These are phyloP conservation scores for Xylariaceae sp. DNA, from an alignment of 2,329 filamentous ascomycete genomes.

Conservation along the genomic window DNA sequence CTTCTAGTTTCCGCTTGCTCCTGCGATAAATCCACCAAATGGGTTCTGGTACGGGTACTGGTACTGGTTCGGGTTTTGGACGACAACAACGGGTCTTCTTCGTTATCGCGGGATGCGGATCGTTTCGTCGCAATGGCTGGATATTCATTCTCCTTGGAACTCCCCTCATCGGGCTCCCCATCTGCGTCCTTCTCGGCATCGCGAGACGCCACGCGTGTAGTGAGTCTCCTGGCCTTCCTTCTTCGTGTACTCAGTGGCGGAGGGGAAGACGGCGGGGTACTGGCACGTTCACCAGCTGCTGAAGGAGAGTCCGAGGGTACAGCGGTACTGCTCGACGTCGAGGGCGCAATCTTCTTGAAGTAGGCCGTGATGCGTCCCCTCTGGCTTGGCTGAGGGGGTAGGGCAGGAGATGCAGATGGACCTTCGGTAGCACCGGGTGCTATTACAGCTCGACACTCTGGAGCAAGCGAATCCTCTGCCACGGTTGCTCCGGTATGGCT, in stretches of 20 bases:
- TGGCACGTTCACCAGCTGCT: constrained; percentile 9
- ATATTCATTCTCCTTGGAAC: background rate
- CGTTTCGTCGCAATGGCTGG: too few species aligned
- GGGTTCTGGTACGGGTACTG: too few species aligned
- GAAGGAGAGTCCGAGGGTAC: constrained; percentile 12
- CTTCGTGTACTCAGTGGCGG: constrained; percentile 7
- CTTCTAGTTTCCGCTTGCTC: too few species aligned
- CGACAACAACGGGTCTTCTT: background rate
- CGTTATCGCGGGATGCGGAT: background rate
- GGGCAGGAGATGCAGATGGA: background rate
- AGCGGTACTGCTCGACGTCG: constrained; percentile 9
- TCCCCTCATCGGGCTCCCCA: constrained; percentile 5
- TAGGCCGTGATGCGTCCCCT: constrained; percentile 25
- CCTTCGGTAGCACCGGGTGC: too few species aligned
- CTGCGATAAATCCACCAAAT: too few species aligned
- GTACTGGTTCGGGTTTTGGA: too few species aligned
- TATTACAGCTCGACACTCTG: too few species aligned
- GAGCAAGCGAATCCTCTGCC: too few species aligned
- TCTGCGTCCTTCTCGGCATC: constrained; percentile 6
- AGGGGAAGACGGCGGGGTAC: constrained; percentile 26
- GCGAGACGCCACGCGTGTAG: constrained; percentile 18
- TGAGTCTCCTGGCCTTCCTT: constrained; percentile 26
- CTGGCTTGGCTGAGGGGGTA: constrained; percentile 9
- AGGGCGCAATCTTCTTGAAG: constrained; percentile 19
- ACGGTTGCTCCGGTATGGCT: too few species aligned